These are phyloP conservation scores for Rosa lucieae DNA, from an alignment of 306 rosid species.

Conservation along the genomic window DNA sequence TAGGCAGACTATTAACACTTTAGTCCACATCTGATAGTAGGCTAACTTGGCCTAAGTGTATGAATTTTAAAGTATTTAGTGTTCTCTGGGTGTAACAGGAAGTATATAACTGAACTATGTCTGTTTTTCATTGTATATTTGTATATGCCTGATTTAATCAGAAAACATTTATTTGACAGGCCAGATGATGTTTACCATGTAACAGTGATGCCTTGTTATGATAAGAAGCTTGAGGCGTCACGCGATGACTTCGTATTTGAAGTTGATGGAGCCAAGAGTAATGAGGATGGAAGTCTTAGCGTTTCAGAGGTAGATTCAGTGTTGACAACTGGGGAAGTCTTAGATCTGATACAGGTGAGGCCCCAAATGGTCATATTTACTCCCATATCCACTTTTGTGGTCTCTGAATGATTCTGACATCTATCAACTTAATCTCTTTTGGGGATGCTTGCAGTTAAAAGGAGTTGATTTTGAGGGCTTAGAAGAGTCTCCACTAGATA, in stretches of 20 bases:
- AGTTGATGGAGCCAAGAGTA: constrained; percentile 40
- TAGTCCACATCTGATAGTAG: background rate
- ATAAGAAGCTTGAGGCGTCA: constrained; percentile 94
- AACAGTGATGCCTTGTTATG: constrained; percentile 98
- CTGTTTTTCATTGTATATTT: background rate
- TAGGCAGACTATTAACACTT: background rate
- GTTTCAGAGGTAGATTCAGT: constrained; percentile 90
- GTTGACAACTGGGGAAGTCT: constrained; percentile 87
- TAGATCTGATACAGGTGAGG: constrained; percentile 85
- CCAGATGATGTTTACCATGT: constrained; percentile 86
- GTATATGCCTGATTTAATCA: constrained; percentile 2
- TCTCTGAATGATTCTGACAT: background rate
- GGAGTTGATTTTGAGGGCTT: constrained; percentile 60
- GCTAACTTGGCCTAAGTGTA: background rate
- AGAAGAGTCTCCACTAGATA: constrained; percentile 79
- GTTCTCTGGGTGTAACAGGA: background rate
- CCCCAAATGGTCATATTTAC: constrained; percentile 15
- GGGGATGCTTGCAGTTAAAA: constrained; percentile 58
- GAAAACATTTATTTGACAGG: constrained; percentile 40
- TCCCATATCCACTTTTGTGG: constrained; percentile 9
- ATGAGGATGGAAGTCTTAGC: constrained; percentile 35
- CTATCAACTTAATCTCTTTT: background rate
- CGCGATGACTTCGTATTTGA: constrained; percentile 82
- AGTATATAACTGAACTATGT: background rate
- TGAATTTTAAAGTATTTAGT: background rate